phyloP scores from a whole-genome alignment of 441 rosid genomes.

The Brassica hybrid region DNA sequence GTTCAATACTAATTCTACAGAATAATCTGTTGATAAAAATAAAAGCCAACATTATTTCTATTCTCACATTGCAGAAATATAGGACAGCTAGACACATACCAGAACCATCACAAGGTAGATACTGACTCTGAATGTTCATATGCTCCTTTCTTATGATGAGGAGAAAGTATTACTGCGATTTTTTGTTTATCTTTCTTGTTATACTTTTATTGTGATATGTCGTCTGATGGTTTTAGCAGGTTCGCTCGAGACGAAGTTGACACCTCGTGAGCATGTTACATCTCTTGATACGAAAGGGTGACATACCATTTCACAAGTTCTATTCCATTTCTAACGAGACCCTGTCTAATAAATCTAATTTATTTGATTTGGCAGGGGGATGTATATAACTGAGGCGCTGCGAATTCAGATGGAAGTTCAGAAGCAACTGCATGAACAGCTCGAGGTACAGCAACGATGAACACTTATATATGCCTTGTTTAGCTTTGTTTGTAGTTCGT shows the following conservation, averaged over 20 bases:
- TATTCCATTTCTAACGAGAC: slow-evolving; percentile 4
- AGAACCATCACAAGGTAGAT: slow-evolving; percentile 47
- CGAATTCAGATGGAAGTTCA: slow-evolving; percentile 89
- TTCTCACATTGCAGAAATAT: slow-evolving; percentile 64
- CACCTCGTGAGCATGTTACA: slow-evolving; percentile 58
- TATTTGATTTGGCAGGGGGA: slow-evolving; percentile 34
- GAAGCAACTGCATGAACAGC: slow-evolving; percentile 83
- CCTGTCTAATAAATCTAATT: neutral
- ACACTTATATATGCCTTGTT: neutral
- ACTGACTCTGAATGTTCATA: neutral
- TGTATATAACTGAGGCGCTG: slow-evolving; percentile 68
- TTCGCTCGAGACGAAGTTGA: no score
- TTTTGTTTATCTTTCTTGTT: neutral
- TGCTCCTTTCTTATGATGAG: no score
- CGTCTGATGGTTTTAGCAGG: no score
- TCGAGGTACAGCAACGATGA: slow-evolving; percentile 60
- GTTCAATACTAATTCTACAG: slow-evolving; percentile 7
- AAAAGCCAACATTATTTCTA: neutral
- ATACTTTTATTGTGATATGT: neutral
- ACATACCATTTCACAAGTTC: neutral
- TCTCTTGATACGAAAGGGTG: slow-evolving; percentile 61
- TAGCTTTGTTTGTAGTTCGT: slow-evolving; percentile 3
- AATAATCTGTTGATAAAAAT: slow-evolving; percentile 24
- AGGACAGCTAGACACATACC: slow-evolving; percentile 78
- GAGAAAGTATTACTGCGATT: neutral